phyloP scores from a whole-genome alignment of 768 basidiomycete genomes.

The Leucocoprinus sp. region DNA sequence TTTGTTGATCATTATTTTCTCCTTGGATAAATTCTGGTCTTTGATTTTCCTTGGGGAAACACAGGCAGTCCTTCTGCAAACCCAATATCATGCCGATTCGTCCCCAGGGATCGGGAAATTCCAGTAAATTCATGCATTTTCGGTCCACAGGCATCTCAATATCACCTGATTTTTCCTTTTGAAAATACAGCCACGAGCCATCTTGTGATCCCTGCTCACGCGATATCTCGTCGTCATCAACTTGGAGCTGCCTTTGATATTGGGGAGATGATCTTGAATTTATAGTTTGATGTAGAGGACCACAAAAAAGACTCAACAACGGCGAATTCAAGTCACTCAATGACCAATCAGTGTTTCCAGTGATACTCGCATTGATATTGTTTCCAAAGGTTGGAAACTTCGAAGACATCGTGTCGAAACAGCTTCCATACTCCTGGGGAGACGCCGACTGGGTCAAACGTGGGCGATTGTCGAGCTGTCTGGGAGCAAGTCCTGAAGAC shows the following conservation, averaged over 20 bases:
- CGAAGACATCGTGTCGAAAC: too few species aligned
- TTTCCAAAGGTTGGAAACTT: neutral
- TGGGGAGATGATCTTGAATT: too few species aligned
- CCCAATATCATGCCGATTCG: constrained; percentile 2
- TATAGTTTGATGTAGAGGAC: too few species aligned
- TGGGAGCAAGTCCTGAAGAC: neutral
- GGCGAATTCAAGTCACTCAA: neutral
- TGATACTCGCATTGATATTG: neutral
- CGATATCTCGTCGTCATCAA: neutral
- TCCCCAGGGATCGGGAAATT: constrained; percentile 8
- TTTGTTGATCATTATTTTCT: neutral
- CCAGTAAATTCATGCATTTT: neutral
- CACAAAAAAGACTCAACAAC: too few species aligned
- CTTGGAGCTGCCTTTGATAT: too few species aligned
- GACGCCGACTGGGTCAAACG: too few species aligned
- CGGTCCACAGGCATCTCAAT: neutral
- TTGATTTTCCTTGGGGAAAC: neutral
- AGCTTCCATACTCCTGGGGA: too few species aligned
- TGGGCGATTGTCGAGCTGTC: neutral
- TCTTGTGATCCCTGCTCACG: neutral
- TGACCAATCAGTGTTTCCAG: neutral
- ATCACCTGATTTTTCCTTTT: neutral
- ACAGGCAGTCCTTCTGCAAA: neutral
- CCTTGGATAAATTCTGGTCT: neutral
- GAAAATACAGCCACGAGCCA: neutral